Evolutionary conservation across 2,329 filamentous ascomycete genomes (phyloP), one percentile per base, ranked within the genome.

Genomic region (Clarireedia paspali): DNA sequence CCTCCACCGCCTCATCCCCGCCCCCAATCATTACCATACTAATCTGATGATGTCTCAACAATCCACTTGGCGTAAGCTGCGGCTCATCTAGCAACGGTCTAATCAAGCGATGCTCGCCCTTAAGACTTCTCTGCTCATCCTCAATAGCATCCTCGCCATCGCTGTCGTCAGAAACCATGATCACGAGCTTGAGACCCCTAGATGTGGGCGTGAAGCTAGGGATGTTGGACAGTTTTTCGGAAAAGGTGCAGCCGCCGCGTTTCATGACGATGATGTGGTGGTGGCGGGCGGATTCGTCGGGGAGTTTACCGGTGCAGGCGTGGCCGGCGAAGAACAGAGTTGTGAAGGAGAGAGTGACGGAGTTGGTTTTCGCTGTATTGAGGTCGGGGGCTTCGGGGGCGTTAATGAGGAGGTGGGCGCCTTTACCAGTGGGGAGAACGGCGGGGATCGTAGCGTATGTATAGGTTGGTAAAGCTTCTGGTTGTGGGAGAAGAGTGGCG

Each of bases 201-300:
- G 75, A 69, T 0, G 77, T 75, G 0, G 88, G 84, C 1, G 83
- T 77, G 68, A 85, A 92, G 9, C 82, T 81, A 0, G 92, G 91
- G n/a, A 97, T 91, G 62, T 89, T 91, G 51, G 80, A 77, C 0
- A 97, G 74, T 70, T 99, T 99, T 27, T 86, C 74, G 38, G 82
- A 85, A 70, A 97, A 97, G 24, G 81, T 87, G 73, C 94, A 99
- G 1, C 83, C 84, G 40, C 94, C 92, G 5, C 94, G 84, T 27
- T 82, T 84, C 64, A 97, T 77, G 50, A 96, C 81, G 57, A 99
- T 84, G 58, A 97, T 76, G 51, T 96, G 85, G 71, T 95, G 72
- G 1, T 70, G 72, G 42, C 74, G 75, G 0, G 75, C 76, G 3
- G 84, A 70, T 6, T 74, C 70, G 2, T 75, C 63, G 12, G 81